These are phyloP conservation scores for Talaromyces sp. DNA, from an alignment of 2,329 filamentous ascomycete species.

Conservation along the genomic window DNA sequence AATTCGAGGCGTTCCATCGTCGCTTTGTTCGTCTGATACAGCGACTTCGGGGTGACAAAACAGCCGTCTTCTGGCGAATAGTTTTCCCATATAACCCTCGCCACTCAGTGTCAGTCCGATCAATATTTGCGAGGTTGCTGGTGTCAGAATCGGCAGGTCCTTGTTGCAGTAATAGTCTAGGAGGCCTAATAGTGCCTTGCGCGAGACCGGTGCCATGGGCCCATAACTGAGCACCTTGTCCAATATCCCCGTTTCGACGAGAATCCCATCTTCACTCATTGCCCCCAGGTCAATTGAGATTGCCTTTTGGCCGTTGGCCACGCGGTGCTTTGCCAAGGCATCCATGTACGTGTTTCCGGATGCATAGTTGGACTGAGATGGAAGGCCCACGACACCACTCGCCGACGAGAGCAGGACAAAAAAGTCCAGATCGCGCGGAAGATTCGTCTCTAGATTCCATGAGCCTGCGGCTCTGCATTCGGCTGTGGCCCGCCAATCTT, in stretches of 20 bases:
- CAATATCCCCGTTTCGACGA: conserved; percentile 1
- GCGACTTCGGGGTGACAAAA: background rate
- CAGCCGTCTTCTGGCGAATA: conserved; percentile 7
- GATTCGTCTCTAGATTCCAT: conserved; percentile 19
- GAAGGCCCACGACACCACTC: conserved; percentile 22
- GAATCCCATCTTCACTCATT: conserved; percentile 1
- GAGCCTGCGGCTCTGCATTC: conserved; percentile 25
- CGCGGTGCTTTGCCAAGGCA: conserved; percentile 4
- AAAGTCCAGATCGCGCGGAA: conserved; percentile 29
- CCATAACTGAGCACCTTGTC: conserved; percentile 1
- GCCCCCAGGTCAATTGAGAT: conserved; percentile 4
- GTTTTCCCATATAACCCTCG: conserved; percentile 8
- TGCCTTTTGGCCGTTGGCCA: background rate
- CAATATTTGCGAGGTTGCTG: background rate
- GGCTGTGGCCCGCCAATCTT: conserved; percentile 21
- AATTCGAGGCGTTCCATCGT: background rate
- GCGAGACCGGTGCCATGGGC: background rate
- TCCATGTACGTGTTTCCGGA: conserved; percentile 30
- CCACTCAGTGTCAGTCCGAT: conserved; percentile 1
- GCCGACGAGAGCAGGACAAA: conserved; percentile 34
- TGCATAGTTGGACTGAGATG: conserved; percentile 26
- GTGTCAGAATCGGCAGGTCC: background rate
- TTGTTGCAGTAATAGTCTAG: conserved; percentile 4
- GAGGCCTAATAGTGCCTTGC: conserved; percentile 1
- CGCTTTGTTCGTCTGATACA: background rate